Percentiles rank a stretch among this genome's conserved stretches.
These are phyloP conservation scores for Arxiozyma slooffiae DNA, from an alignment of 1,139 yeast genomes.

Conservation along the genomic window DNA sequence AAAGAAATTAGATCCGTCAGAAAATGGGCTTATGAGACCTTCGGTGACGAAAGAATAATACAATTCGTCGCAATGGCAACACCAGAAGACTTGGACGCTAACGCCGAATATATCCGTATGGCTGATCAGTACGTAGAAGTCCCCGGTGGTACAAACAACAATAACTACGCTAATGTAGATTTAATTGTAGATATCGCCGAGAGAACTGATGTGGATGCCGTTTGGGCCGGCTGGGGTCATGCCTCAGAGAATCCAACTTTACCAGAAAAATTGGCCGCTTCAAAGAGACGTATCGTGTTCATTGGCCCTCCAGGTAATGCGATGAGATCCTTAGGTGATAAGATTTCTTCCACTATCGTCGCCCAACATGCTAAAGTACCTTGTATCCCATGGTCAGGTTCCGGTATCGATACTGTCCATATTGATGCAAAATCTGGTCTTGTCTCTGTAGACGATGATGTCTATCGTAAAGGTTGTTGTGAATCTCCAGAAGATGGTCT, in stretches of 20 bases:
- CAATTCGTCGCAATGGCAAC: slow-evolving; percentile 98
- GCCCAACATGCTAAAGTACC: slow-evolving; percentile 98
- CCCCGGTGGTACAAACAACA: slow-evolving; percentile 98
- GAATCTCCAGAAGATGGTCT: slow-evolving; percentile 80
- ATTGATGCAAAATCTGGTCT: slow-evolving; percentile 60
- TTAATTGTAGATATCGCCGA: slow-evolving; percentile 94
- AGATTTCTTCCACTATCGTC: slow-evolving; percentile 91
- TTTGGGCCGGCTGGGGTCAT: slow-evolving; percentile 99
- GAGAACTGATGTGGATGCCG: slow-evolving; percentile 92
- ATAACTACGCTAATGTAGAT: slow-evolving; percentile 95
- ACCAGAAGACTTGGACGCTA: slow-evolving; percentile 93
- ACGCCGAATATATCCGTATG: slow-evolving; percentile 96
- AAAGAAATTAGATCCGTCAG: slow-evolving; percentile 94
- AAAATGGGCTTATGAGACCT: slow-evolving; percentile 98
- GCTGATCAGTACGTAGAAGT: slow-evolving; percentile 98
- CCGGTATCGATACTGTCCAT: slow-evolving; percentile 78
- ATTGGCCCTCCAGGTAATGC: slow-evolving; percentile 99
- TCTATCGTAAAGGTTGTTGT: slow-evolving; percentile 84
- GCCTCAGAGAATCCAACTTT: slow-evolving; percentile 93
- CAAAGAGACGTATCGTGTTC: slow-evolving; percentile 78
- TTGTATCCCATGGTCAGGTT: slow-evolving; percentile 99
- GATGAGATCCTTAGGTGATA: slow-evolving; percentile 98
- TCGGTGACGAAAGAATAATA: slow-evolving; percentile 88
- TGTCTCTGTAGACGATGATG: slow-evolving; percentile 77
- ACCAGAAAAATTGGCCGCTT: slow-evolving; percentile 86